These are phyloP conservation scores for Cyberlindnera maritima DNA, from an alignment of 805 yeast species.

Conservation along the genomic window DNA sequence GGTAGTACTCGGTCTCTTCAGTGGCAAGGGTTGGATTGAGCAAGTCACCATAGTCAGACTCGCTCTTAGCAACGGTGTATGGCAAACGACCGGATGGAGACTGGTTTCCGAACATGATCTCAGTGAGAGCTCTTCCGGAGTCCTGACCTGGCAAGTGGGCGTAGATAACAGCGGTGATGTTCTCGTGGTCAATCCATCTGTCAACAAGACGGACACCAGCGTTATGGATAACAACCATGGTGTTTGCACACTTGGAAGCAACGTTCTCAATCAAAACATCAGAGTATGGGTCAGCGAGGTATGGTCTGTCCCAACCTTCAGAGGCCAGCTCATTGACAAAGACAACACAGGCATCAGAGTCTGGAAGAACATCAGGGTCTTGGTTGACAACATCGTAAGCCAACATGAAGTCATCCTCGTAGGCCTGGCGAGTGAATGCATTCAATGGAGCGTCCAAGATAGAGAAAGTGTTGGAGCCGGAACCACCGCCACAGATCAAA, in stretches of 20 bases:
- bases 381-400: conserved; percentile 4
- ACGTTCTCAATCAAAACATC: conserved; percentile 7
- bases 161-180: conserved; percentile 11
- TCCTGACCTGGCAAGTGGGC: conserved; percentile 13
- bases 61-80: conserved; percentile 12
- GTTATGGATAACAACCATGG: conserved; percentile 12
- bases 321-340: conserved; percentile 8
- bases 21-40: conserved; percentile 9
- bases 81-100: conserved; percentile 12
- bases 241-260: conserved; percentile 9
- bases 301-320: conserved; percentile 12
- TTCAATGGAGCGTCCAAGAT: conserved; percentile 5
- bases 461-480: conserved; percentile 2
- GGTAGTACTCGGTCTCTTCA: conserved; percentile 28
- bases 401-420: conserved; percentile 4
- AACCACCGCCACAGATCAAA: conserved; percentile 8
- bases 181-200: conserved; percentile 10
- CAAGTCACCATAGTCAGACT: conserved; percentile 5
- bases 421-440: conserved; percentile 5
- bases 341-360: conserved; percentile 10
- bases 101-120: conserved; percentile 11
- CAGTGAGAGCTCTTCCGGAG: conserved; percentile 8
- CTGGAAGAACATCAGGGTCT: conserved; percentile 6
- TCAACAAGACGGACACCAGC: conserved; percentile 12
- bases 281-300: conserved; percentile 10